Base-by-base conservation (phyloP, 2,329 filamentous ascomycete species). In the Sphaerostilbella broomeana region DNA sequence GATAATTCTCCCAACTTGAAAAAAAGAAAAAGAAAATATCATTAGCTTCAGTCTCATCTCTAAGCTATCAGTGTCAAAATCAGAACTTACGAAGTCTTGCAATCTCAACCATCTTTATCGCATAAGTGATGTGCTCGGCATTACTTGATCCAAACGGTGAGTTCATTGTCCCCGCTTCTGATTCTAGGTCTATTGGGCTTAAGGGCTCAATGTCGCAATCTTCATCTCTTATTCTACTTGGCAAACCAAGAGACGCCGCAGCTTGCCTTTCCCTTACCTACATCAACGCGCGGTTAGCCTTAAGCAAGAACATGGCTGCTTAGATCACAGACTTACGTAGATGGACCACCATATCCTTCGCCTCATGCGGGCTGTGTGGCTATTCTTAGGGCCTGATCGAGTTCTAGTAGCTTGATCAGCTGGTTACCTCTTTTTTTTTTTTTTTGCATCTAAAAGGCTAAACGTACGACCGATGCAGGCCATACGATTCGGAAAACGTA, bases 271-370 rank as follows among this genome's bases (percentile, higher is more conserved):
- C 61, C 6, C 60, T 53, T 2, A 63, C 60, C 55, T 63, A 12
- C 1, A 16, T 24, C 4, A 15, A 4, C 22, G 7, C 6, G 16
- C 24, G 12, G 35, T 50, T 19, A 47, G 45, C 27, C 22, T 13
- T 9, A n/a, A n/a, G n/a, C 25, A 5, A 5, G 8, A 17, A 10
- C 20, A n/a, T 27, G 6, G 5, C 9, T 12, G 8, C 3, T 10
- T 4, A 24, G 9, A 22, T 6, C 4, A 11, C 10, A 40, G 11
- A 8, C 69, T 57, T 32, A 72, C 61, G 38, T 75, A 74, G 6
- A 74, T 63, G 5, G 69, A 68, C 72, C 72, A 75, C 69, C 71
- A 75, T 6, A 75, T 65, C 5, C 70, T 52, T 40, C 67, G 63
- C 48, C 68, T 64, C 22, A 73, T 45, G 3, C 52, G 50, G 1